Evolutionary conservation across 352 stramenopile genomes (phyloP), one percentile per base, ranked within the genome.

Genomic region (Phytophthora brassicae): DNA sequence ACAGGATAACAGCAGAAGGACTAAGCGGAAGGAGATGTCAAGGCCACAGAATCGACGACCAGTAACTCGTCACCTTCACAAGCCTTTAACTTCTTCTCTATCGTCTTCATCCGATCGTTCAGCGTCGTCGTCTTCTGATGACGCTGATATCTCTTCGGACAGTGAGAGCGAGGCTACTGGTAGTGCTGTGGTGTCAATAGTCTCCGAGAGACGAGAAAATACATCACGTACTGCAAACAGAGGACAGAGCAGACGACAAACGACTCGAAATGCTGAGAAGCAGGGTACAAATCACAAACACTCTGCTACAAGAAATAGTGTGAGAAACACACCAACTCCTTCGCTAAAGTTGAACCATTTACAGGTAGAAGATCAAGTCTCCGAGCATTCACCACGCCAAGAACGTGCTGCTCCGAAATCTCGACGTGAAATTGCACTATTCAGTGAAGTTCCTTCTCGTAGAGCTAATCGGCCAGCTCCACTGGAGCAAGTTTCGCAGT

Each of bases 301-400:
- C n/a, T 48, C 19, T 12, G 24, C 0, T 4, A 16, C 23, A 26
- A 60, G 52, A 42, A 60, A 24, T 47, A n/a, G 41, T 19, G 41
- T 23, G 22, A 64, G 44, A 43, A 62, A 7, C 12, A 55, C 42
- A 5, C 28, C 53, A 19, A 53, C 11, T 2, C 31, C 8, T 1
- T 60, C 52, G 12, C 38, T 65, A 36, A 50, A 42, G 23, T 16
- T 53, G 23, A 24, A 52, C 14, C 48, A 69, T 7, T 31, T 66
- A 0, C 20, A 17, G 4, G 23, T 23, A 28, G 50, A 64, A 11
- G 50, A 57, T 49, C 43, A 59, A 23, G 52, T 24, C 7, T 53
- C 22, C 42, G 45, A 51, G 1, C 9, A 59, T 35, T n/a, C 3
- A 20, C 23, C 4, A 12, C 45, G 43, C 24, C 39, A 14, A 45